Conservation (phyloP, 192 early-diverging fungal genomes). For the Radiomyces spectabilis region DNA sequence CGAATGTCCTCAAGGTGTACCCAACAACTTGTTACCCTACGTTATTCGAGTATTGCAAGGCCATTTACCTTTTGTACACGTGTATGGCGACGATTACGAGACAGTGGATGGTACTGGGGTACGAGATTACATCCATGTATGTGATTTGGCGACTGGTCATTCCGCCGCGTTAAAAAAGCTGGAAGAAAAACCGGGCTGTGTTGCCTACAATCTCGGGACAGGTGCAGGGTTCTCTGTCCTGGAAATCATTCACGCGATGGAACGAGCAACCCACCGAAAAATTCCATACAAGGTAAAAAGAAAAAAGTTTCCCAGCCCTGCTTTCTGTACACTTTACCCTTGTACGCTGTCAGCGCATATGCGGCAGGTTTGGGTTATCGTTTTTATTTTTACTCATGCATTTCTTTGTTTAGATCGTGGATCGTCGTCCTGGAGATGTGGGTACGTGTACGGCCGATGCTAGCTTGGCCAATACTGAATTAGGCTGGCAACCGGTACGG, state of each 20-base stretch:
- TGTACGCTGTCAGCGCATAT: background rate
- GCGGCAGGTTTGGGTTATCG: no score
- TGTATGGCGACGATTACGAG: constrained; percentile 92
- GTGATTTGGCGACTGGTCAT: constrained; percentile 87
- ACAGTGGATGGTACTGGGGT: constrained; percentile 90
- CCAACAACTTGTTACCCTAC: constrained; percentile 89
- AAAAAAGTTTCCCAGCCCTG: background rate
- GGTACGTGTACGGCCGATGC: constrained; percentile 45
- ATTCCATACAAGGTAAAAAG: constrained; percentile 62
- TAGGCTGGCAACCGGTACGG: constrained; percentile 43
- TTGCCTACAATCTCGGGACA: constrained; percentile 86
- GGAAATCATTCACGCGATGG: constrained; percentile 83
- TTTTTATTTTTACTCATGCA: no score
- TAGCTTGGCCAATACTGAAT: constrained; percentile 36
- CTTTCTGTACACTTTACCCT: background rate
- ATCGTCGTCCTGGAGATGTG: constrained; percentile 44
- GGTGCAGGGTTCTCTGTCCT: constrained; percentile 91
- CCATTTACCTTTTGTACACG: constrained; percentile 69
- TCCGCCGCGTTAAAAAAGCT: constrained; percentile 78
- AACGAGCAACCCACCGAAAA: constrained; percentile 67
- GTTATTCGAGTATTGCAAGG: constrained; percentile 82
- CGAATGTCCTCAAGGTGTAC: constrained; percentile 80
- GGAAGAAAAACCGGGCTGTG: constrained; percentile 46
- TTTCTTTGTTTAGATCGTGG: constrained; percentile 8
- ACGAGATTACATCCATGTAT: constrained; percentile 94